These are phyloP conservation scores for Penstemon davidsonii DNA, from an alignment of 257 asterid species.

Conservation along the genomic window DNA sequence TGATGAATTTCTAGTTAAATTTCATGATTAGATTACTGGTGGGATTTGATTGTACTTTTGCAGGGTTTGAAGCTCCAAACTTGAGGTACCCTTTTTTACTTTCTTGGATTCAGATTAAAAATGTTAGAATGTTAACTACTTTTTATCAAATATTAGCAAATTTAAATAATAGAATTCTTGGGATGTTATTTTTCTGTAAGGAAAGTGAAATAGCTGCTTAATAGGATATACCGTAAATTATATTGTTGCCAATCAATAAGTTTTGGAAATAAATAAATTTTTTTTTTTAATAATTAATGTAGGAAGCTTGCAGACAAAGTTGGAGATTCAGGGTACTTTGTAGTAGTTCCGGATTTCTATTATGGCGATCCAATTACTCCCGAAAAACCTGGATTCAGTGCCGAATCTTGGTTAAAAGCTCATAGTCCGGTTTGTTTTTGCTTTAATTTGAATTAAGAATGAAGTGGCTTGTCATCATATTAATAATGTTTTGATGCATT, in stretches of 20 bases:
- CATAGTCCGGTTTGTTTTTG: constrained; percentile 48
- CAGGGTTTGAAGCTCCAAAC: constrained; percentile 66
- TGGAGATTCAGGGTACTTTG: constrained; percentile 59
- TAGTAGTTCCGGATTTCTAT: constrained; percentile 74
- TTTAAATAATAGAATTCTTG: not conserved
- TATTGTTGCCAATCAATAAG: not conserved
- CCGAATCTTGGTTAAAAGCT: constrained; percentile 38
- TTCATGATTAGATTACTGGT: not conserved
- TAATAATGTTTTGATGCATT: not conserved
- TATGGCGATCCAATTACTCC: constrained; percentile 55
- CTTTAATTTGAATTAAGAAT: not conserved
- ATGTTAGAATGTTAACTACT: not conserved
- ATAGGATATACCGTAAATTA: not conserved
- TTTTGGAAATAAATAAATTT: not conserved
- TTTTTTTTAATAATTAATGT: constrained; percentile 4
- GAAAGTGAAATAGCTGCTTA: not conserved
- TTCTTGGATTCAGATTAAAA: not conserved
- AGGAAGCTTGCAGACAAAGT: constrained; percentile 73
- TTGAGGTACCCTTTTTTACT: constrained; percentile 46
- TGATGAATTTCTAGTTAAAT: not conserved
- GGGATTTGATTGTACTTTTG: constrained; percentile 10
- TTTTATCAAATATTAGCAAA: not conserved
- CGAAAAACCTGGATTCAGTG: constrained; percentile 27
- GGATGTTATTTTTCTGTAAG: not conserved
- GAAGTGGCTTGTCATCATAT: too few species aligned